Base-by-base conservation (phyloP, 2,329 filamentous ascomycete species). In the Epichloe amarillans region DNA sequence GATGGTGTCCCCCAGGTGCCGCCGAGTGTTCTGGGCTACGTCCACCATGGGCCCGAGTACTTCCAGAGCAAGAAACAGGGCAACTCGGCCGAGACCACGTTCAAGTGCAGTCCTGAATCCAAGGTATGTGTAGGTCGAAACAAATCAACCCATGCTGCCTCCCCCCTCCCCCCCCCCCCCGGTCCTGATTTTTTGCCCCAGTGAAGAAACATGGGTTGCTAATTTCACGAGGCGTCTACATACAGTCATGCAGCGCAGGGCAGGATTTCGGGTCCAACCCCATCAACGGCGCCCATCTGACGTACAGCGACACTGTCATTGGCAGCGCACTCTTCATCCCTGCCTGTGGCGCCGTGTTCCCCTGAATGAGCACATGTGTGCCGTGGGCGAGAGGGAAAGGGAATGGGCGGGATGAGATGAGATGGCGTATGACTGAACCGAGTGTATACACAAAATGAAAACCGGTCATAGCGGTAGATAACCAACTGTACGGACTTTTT, bases 1-100 rank as follows among this genome's bases (percentile, higher is more conserved):
- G 49, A 50, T 11, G 49, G 49, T 36, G 49, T 50, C 15, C 49
- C 49, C 11, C 49, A 50, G 26, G 38, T 50, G 21, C 49, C 49
- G 15, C 49, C 49, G 41, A 21, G 33, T 4, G 5, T 33, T 19
- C 42, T 50, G 3, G 49, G 49, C 17, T 50, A 50, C n/a, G 42
- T 43, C 12, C 49, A 50, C n/a, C 49, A 50, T 35, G 42, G 49
- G 12, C 19, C 41, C 7, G 49, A 50, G 43, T 50, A 50, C 37
- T 50, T 17, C 26, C 41, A 46, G 42, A 46, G 49, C 42, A 30
- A 46, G 49, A 33, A 19, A 8, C n/a, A 26, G 5, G n/a, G 15
- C 33, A 50, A 50, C 41, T 40, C 33, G 12, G 49, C 42, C 10
- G 14, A 30, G 21, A 45, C 49, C 3, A 50, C 42, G n/a, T 35